These are phyloP conservation scores for Vinca minor DNA, from an alignment of 257 asterid genomes.

Conservation along the genomic window DNA sequence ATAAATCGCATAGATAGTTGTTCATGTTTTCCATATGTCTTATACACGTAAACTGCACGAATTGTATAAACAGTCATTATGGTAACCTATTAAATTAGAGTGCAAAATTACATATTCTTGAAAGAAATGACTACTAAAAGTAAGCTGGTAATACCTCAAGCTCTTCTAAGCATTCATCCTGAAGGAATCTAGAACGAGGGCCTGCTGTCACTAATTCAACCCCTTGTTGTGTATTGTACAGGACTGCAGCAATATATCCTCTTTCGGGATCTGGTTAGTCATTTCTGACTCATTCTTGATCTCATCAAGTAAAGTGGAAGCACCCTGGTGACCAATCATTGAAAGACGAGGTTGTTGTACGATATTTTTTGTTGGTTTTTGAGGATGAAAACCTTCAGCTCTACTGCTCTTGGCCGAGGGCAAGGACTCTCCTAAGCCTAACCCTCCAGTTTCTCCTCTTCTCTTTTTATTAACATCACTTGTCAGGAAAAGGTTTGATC, in stretches of 20 bases:
- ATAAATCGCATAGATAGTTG: too few species aligned
- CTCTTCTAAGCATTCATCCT: conserved; percentile 50
- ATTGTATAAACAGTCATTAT: background rate
- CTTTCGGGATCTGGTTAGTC: conserved; percentile 27
- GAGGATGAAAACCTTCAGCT: conserved; percentile 42
- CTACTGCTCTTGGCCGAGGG: conserved; percentile 18
- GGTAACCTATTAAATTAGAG: too few species aligned
- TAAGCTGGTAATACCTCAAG: conserved; percentile 54
- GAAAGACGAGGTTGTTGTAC: conserved; percentile 24
- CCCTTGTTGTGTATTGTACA: conserved; percentile 23
- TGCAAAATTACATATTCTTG: background rate
- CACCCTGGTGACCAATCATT: conserved; percentile 22
- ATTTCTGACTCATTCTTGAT: conserved; percentile 28
- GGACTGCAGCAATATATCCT: conserved; percentile 15
- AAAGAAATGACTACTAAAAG: conserved; percentile 15
- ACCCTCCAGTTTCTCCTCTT: conserved; percentile 37
- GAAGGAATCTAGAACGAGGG: conserved; percentile 23
- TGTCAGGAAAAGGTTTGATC: background rate
- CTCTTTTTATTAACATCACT: conserved; percentile 34
- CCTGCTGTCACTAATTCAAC: conserved; percentile 26
- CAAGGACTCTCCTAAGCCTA: conserved; percentile 24
- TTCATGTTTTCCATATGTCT: too few species aligned
- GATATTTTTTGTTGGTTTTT: conserved; percentile 24
- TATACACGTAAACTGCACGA: too few species aligned
- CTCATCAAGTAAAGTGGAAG: conserved; percentile 27